Conservation (phyloP, 345 rosid species). For the Streptanthus diversifolius region DNA sequence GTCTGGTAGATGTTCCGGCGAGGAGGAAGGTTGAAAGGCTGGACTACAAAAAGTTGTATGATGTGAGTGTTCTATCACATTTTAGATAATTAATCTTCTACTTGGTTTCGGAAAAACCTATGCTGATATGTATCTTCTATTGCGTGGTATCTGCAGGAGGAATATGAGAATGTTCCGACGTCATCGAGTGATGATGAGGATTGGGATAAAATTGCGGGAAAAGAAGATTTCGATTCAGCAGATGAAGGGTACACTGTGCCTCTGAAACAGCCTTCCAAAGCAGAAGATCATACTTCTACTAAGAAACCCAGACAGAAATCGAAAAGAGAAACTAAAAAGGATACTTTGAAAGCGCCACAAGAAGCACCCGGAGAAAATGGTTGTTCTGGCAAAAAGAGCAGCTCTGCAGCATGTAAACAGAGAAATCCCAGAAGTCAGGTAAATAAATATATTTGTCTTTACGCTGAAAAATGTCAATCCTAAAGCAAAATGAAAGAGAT, state of each 20-base stretch:
- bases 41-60: constrained; percentile 86
- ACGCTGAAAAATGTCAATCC: background rate
- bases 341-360: background rate
- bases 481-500: background rate
- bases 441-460: background rate
- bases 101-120: constrained; percentile 3
- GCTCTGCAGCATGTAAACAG: constrained; percentile 13
- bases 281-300: constrained; percentile 12
- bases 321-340: constrained; percentile 26
- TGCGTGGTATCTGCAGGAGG: constrained; percentile 53
- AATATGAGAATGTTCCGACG: constrained; percentile 52
- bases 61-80: constrained; percentile 51
- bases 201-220: constrained; percentile 42
- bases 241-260: constrained; percentile 36
- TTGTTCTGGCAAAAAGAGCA: constrained; percentile 6
- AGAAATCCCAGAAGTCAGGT: constrained; percentile 49
- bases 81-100: background rate
- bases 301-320: constrained; percentile 28
- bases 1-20: constrained; percentile 37
- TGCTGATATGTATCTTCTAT: constrained; percentile 18
- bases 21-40: constrained; percentile 63
- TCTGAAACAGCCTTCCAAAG: constrained; percentile 26
- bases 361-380: constrained; percentile 17
- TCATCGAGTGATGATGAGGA: constrained; percentile 67
- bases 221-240: constrained; percentile 26